Conservation (phyloP, 2,329 filamentous ascomycete genomes). For the Aspergillus pseudoterreus region DNA sequence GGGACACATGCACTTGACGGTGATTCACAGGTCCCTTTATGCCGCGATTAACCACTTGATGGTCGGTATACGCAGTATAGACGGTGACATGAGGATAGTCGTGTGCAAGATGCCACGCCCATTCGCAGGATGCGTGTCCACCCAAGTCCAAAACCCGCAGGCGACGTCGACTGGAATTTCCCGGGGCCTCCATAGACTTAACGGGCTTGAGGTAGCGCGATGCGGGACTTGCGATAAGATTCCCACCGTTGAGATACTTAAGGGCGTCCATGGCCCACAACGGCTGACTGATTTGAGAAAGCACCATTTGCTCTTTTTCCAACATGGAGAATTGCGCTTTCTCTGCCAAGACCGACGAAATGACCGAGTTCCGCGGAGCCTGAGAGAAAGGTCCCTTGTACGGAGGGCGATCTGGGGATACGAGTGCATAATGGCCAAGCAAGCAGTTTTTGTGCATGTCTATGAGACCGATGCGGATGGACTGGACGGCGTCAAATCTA, state of each 20-base stretch:
- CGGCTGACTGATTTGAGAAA: conserved; percentile 62
- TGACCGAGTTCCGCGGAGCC: conserved; percentile 64
- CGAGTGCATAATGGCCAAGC: conserved; percentile 78
- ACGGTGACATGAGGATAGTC: conserved; percentile 82
- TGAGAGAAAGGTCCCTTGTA: conserved; percentile 68
- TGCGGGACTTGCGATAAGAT: conserved; percentile 55
- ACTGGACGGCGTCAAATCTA: conserved; percentile 84
- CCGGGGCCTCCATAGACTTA: conserved; percentile 16
- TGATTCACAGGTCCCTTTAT: conserved; percentile 85
- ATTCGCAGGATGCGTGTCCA: conserved; percentile 80
- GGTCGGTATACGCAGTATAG: conserved; percentile 79
- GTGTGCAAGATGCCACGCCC: conserved; percentile 90
- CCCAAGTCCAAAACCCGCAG: conserved; percentile 79
- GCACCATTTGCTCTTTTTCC: conserved; percentile 78
- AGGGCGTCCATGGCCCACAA: conserved; percentile 62
- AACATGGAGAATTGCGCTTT: conserved; percentile 36
- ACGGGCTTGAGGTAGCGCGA: conserved; percentile 32
- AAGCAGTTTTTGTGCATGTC: conserved; percentile 75
- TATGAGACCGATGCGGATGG: conserved; percentile 70
- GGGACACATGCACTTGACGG: conserved; percentile 72
- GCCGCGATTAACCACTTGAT: conserved; percentile 68
- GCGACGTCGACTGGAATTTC: conserved; percentile 40
- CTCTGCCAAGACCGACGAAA: conserved; percentile 58
- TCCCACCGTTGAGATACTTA: conserved; percentile 58
- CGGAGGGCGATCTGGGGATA: conserved; percentile 66